Evolutionary conservation across 2,329 filamentous ascomycete species (phyloP), one percentile per base, ranked within the genome.

Genomic region (Fusarium equiseti): DNA sequence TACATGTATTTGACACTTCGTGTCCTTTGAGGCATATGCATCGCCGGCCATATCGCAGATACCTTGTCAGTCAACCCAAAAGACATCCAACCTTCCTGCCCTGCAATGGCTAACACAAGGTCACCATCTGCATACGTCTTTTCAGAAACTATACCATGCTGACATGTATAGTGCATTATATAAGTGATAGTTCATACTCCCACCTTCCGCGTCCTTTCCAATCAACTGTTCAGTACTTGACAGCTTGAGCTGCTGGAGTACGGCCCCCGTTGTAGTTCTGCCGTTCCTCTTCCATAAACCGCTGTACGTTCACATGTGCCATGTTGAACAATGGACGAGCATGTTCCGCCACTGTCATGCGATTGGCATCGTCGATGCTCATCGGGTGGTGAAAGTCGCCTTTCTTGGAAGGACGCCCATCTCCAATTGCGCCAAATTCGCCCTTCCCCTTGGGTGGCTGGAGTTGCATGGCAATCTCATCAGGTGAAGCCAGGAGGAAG

Each of bases 281-380:
- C 48, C 44, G 42, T 32, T 74, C 66, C 15, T 63, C 60, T 40
- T 75, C 73, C 43, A 73, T 53, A 38, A 72, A 67, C 40, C 64
- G 65, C 44, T 72, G 44, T 43, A 83, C 62, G 7, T 77, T 77
- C 22, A 75, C 78, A 60, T 82, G 79, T 5, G 78, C 76, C 79
- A 85, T 80, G 51, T 79, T 81, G 12, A 87, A 56, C 13, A 87
- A 76, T 3, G 83, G 82, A 15, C 77, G 73, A 13, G 79, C 77
- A 55, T 84, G 81, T 51, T 84, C 81, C 3, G 77, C 68, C 5
- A 77, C 75, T 7, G 81, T 75, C 66, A 81, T 81, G 9, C 59
- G 59, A 63, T 81, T 82, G 31, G 80, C 82, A 38, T 84, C 78
- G 4, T 78, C 73, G n/a, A 83, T 63, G n/a, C 70, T 72, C 16